A percentile compares a stretch with the other conserved stretches of the same genome.
phyloP scores from a whole-genome alignment of 2,329 filamentous ascomycete genomes.

The Fusarium buxicola region DNA sequence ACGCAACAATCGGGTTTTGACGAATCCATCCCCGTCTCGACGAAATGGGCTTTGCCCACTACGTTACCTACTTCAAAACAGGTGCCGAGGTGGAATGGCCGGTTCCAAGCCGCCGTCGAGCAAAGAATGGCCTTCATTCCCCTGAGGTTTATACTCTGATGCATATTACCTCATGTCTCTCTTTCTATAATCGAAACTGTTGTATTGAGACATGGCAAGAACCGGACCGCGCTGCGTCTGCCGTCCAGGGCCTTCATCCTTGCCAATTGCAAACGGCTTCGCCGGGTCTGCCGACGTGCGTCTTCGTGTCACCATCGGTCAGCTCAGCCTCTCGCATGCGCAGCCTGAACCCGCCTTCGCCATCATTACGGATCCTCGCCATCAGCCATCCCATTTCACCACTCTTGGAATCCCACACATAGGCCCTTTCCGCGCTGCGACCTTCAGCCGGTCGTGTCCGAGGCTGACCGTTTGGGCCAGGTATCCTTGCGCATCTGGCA shows the following conservation, averaged over 20 bases:
- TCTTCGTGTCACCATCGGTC: constrained; percentile 42
- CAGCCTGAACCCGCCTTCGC: constrained; percentile 27
- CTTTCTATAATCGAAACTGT: constrained; percentile 3
- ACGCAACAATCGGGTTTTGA: constrained; percentile 2
- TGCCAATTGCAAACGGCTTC: constrained; percentile 31
- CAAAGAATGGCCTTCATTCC: constrained; percentile 6
- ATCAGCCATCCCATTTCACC: constrained; percentile 32
- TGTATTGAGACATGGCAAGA: constrained; percentile 25
- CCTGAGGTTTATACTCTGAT: constrained; percentile 9
- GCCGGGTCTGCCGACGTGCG: constrained; percentile 36
- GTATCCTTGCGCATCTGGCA: constrained; percentile 41
- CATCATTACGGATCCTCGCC: constrained; percentile 33
- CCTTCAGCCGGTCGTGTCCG: constrained; percentile 28
- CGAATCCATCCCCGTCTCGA: not conserved
- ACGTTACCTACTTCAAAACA: not conserved
- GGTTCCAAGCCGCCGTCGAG: constrained; percentile 12
- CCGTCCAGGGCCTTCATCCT: constrained; percentile 24
- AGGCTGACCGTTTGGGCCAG: constrained; percentile 29
- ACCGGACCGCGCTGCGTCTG: constrained; percentile 28
- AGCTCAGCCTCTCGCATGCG: constrained; percentile 35
- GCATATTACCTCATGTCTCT: constrained; percentile 5
- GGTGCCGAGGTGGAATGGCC: constrained; percentile 7
- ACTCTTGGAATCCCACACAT: constrained; percentile 14
- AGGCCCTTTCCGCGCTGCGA: constrained; percentile 16
- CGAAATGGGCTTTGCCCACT: not conserved